Conservation (phyloP, 116 monocot genomes). For the Zostera marina region DNA sequence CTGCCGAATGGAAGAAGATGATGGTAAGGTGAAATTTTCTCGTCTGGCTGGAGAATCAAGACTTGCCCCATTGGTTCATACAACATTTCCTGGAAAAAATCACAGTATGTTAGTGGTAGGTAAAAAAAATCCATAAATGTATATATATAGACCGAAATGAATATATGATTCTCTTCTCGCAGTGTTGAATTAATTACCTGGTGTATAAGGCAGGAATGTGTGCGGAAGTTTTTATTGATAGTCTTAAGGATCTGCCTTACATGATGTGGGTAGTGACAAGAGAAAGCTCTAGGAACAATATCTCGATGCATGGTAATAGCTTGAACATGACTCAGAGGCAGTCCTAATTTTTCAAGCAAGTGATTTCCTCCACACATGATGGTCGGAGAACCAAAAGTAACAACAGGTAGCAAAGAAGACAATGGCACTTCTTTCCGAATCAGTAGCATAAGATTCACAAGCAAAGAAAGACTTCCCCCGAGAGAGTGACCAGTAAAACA, state of each 20-base stretch:
- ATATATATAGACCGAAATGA: too few species aligned
- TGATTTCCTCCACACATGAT: conserved; percentile 88
- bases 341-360: conserved; percentile 49
- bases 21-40: conserved; percentile 56
- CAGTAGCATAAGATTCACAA: conserved; percentile 83
- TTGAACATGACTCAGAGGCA: conserved; percentile 65
- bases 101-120: background rate
- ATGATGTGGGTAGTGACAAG: conserved; percentile 84
- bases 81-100: conserved; percentile 45
- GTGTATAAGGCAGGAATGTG: conserved; percentile 65
- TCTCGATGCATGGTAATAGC: conserved; percentile 78
- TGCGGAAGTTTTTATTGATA: conserved; percentile 70
- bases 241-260: conserved; percentile 66
- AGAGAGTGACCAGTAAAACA: conserved; percentile 94
- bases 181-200: conserved; percentile 34
- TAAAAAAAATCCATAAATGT: too few species aligned
- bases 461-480: conserved; percentile 76
- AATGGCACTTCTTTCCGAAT: conserved; percentile 43
- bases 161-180: background rate
- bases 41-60: conserved; percentile 78
- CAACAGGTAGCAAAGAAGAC: conserved; percentile 63
- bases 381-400: conserved; percentile 79
- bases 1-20: conserved; percentile 68
- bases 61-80: conserved; percentile 87
- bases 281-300: conserved; percentile 93